phyloP scores from a whole-genome alignment of 2,329 filamentous ascomycete species.

The Trichothecium sympodiale region DNA sequence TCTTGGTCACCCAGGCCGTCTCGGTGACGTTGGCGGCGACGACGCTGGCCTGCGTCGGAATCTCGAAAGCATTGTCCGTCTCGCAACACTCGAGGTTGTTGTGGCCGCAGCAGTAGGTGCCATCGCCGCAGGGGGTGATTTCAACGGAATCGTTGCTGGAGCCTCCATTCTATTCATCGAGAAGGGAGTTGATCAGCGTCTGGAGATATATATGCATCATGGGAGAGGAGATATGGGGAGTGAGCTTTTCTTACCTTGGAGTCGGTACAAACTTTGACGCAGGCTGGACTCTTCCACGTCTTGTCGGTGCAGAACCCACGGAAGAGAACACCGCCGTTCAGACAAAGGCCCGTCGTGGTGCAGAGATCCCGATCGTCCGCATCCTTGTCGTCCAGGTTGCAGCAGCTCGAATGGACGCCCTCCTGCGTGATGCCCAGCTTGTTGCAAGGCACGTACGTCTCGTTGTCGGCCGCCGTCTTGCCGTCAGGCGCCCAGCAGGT shows the following conservation, averaged over 20 bases:
- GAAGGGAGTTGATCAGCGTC: too few relatives aligned
- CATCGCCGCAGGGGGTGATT: conserved; percentile 16
- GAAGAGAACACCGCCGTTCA: conserved; percentile 12
- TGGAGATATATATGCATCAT: too few relatives aligned
- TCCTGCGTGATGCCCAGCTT: conserved; percentile 17
- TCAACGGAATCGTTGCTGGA: conserved; percentile 13
- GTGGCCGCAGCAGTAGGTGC: conserved; percentile 19
- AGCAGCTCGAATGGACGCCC: conserved; percentile 18
- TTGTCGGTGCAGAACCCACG: conserved; percentile 19
- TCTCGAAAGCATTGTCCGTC: conserved; percentile 11
- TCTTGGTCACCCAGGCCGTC: conserved; percentile 9
- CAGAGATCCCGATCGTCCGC: conserved; percentile 14
- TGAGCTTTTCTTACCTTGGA: conserved; percentile 2
- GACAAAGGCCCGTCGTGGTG: conserved; percentile 16
- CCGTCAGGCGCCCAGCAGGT: conserved; percentile 19
- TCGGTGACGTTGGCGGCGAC: conserved; percentile 4
- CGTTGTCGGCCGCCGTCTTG: conserved; percentile 12
- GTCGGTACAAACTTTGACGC: conserved; percentile 17
- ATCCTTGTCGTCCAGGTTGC: conserved; percentile 13
- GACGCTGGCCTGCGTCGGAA: conserved; percentile 12
- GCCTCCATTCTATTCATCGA: conserved; percentile 8
- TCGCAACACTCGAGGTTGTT: conserved; percentile 17
- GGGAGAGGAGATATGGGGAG: too few relatives aligned
- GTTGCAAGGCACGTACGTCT: conserved; percentile 19
- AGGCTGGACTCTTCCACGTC: conserved; percentile 17